These are phyloP conservation scores for Pseudogymnoascus sp. DNA, from an alignment of 2,329 filamentous ascomycete species.

Conservation along the genomic window DNA sequence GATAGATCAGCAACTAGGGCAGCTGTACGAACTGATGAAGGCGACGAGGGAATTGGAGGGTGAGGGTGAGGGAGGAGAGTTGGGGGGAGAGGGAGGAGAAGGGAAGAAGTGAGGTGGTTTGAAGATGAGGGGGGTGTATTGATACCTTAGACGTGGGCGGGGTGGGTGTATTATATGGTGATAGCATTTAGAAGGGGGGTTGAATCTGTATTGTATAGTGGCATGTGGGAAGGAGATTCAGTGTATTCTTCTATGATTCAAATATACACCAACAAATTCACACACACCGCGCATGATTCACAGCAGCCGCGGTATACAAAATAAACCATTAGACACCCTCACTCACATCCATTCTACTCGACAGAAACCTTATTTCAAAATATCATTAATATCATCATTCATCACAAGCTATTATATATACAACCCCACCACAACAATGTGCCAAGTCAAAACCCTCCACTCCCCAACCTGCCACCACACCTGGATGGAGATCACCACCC, in stretches of 20 bases:
- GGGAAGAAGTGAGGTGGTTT: neutral
- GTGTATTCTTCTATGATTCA: neutral
- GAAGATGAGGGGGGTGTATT: neutral
- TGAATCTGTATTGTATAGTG: neutral
- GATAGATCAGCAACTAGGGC: constrained; percentile 82
- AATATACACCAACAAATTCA: neutral
- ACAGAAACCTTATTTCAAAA: no score
- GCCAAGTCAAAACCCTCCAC: neutral
- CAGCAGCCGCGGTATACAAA: neutral
- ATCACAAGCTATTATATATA: neutral
- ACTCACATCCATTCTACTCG: neutral
- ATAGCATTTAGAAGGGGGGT: neutral
- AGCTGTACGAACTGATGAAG: constrained; percentile 91
- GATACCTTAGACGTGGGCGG: neutral
- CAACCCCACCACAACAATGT: neutral
- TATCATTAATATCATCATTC: neutral
- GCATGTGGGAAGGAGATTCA: neutral
- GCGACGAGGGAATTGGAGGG: constrained; percentile 40
- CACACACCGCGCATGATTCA: neutral
- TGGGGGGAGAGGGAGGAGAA: neutral
- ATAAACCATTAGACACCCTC: neutral
- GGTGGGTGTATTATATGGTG: neutral
- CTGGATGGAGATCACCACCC: neutral
- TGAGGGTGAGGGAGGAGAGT: neutral
- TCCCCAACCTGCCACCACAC: neutral